These are phyloP conservation scores for Nothophytophthora sp. DNA, from an alignment of 352 stramenopile species.

Conservation along the genomic window DNA sequence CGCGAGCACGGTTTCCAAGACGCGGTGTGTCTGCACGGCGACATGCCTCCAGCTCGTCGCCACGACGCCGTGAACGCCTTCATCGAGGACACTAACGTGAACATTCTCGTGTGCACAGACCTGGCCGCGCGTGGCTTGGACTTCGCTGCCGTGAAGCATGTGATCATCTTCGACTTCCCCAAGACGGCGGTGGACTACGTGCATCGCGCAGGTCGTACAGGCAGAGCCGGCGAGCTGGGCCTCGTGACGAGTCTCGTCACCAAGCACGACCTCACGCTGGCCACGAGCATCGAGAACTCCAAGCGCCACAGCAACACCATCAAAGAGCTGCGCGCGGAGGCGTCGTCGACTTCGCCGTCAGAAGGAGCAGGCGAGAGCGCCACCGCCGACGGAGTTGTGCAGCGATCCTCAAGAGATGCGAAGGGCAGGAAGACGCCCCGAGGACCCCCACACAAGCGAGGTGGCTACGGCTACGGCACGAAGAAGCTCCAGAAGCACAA, in stretches of 20 bases:
- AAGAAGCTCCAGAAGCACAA: slow-evolving; percentile 66
- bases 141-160: slow-evolving; percentile 85
- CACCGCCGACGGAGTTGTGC: no score
- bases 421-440: slow-evolving; percentile 12
- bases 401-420: background rate
- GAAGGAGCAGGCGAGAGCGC: no score
- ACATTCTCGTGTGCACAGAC: slow-evolving; percentile 93
- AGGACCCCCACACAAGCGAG: slow-evolving; percentile 10
- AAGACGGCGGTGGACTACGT: slow-evolving; percentile 93
- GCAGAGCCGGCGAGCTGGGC: slow-evolving; percentile 54
- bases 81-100: slow-evolving; percentile 30
- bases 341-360: background rate
- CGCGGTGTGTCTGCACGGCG: slow-evolving; percentile 70
- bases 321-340: slow-evolving; percentile 46
- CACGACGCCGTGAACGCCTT: slow-evolving; percentile 67
- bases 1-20: slow-evolving; percentile 65
- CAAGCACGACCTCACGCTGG: slow-evolving; percentile 66
- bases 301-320: slow-evolving; percentile 60
- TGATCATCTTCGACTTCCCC: slow-evolving; percentile 95
- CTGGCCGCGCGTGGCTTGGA: slow-evolving; percentile 92
- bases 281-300: slow-evolving; percentile 65
- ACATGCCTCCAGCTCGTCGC: slow-evolving; percentile 62
- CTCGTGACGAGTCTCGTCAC: slow-evolving; percentile 79
- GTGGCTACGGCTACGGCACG: slow-evolving; percentile 37
- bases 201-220: slow-evolving; percentile 85